These are phyloP conservation scores for Boletellus deceptivus DNA, from an alignment of 1,284 basidiomycete species.

Conservation along the genomic window DNA sequence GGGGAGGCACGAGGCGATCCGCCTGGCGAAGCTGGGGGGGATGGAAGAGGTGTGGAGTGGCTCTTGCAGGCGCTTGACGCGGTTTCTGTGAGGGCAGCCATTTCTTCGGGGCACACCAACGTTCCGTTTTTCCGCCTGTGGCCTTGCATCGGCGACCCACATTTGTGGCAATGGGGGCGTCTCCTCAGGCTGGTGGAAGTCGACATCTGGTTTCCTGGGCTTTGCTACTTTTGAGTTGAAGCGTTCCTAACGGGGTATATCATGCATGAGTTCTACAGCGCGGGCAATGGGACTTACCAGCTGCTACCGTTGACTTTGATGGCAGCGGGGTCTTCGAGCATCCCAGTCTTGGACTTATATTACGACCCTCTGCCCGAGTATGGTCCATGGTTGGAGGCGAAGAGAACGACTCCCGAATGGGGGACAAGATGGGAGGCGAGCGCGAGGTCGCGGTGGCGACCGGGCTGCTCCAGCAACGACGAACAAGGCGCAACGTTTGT, in stretches of 20 bases:
- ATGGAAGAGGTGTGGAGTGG: constrained; percentile 29
- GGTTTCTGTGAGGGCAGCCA: constrained; percentile 14
- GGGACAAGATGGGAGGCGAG: constrained; percentile 18
- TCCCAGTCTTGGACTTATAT: constrained; percentile 26
- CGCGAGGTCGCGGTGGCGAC: constrained; percentile 24
- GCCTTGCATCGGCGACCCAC: constrained; percentile 34
- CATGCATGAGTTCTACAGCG: constrained; percentile 4
- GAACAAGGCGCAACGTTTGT: constrained; percentile 19
- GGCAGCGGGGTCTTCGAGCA: constrained; percentile 17
- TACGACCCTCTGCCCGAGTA: constrained; percentile 4
- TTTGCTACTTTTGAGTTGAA: constrained; percentile 2
- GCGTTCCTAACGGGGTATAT: not conserved
- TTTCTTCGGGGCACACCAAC: constrained; percentile 27
- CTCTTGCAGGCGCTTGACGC: constrained; percentile 16
- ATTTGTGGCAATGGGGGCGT: constrained; percentile 35
- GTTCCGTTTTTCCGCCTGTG: constrained; percentile 33
- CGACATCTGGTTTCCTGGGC: constrained; percentile 21
- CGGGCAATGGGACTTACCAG: constrained; percentile 21
- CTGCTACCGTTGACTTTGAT: constrained; percentile 24
- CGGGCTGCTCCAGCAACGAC: not conserved
- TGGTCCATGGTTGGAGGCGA: not conserved
- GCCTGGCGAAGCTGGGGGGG: constrained; percentile 26
- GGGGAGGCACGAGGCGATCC: constrained; percentile 24
- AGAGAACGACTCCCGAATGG: constrained; percentile 23
- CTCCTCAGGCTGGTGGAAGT: constrained; percentile 31